Evolutionary conservation across 2,329 filamentous ascomycete genomes (phyloP).

Genomic region (Bimuria novae-zelandiae): DNA sequence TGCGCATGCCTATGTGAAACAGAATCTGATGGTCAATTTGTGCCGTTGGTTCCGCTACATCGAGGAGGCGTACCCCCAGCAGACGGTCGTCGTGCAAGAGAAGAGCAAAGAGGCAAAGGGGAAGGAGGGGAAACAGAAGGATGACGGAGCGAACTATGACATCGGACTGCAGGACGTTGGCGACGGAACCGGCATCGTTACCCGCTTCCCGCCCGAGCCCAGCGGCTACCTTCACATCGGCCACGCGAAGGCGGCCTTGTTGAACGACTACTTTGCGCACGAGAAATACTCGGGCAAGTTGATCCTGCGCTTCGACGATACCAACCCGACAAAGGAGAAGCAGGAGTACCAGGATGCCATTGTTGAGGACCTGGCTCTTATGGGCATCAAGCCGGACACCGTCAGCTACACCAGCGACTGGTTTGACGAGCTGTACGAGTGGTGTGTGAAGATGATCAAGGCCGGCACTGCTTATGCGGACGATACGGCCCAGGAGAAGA

Average conservation of each 20-base stretch:
- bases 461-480: conserved; percentile 91
- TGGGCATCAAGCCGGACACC: conserved; percentile 88
- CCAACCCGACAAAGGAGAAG: conserved; percentile 96
- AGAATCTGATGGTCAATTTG: conserved; percentile 75
- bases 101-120: conserved; percentile 39
- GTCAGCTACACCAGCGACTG: conserved; percentile 93
- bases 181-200: conserved; percentile 75
- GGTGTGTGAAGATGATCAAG: conserved; percentile 81
- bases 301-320: conserved; percentile 93
- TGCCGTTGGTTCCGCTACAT: conserved; percentile 87
- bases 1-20: conserved; percentile 79
- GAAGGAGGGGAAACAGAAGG: conserved; percentile 68
- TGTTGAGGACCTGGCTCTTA: conserved; percentile 58
- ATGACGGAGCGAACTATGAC: conserved; percentile 85
- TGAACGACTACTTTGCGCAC: conserved; percentile 97
- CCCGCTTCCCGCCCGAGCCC: conserved; percentile 90
- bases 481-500: conserved; percentile 86
- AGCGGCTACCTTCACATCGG: conserved; percentile 96
- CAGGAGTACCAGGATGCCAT: conserved; percentile 75
- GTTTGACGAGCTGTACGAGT: conserved; percentile 89
- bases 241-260: conserved; percentile 88
- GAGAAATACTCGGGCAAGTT: conserved; percentile 90
- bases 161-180: conserved; percentile 83
- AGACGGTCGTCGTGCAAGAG: conserved; percentile 71
- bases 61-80: conserved; percentile 79